Evolutionary conservation across 345 rosid genomes (phyloP).

Genomic region (Trapa incisa): DNA sequence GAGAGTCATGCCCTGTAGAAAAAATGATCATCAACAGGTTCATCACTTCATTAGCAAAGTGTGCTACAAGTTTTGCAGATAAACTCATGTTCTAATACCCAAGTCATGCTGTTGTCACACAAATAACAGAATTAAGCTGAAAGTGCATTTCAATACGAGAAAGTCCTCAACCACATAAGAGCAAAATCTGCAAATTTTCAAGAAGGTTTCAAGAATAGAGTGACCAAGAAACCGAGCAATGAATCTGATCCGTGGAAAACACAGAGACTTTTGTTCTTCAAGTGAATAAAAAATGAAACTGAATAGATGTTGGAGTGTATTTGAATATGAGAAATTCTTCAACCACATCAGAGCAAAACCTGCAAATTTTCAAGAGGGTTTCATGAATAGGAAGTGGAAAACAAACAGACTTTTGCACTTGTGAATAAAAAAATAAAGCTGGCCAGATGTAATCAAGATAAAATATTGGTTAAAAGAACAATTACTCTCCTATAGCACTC

Average conservation of each 20-base stretch:
- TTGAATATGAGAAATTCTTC: too few relatives aligned
- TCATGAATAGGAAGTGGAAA: background rate
- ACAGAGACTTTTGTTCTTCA: background rate
- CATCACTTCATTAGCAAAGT: background rate
- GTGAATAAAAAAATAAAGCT: background rate
- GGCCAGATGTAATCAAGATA: background rate
- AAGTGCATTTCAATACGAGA: background rate
- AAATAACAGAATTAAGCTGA: background rate
- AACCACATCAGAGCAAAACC: too few relatives aligned
- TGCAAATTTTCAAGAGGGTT: too few relatives aligned
- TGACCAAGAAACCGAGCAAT: background rate
- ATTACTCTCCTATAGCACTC: slow-evolving; percentile 13
- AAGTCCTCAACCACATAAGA: background rate
- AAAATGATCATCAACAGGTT: background rate
- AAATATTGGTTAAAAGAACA: background rate
- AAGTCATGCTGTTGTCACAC: background rate
- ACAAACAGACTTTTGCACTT: background rate
- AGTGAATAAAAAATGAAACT: background rate
- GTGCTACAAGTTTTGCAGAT: background rate
- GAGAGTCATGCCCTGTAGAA: slow-evolving; percentile 74
- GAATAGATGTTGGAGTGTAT: too few relatives aligned
- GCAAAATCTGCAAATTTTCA: background rate
- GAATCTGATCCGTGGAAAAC: background rate
- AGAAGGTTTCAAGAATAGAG: too few relatives aligned
- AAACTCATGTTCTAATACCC: background rate